Evolutionary conservation across 2,329 filamentous ascomycete species (phyloP), one percentile per base, ranked within the genome.

Genomic region (Trichothecium roseum): DNA sequence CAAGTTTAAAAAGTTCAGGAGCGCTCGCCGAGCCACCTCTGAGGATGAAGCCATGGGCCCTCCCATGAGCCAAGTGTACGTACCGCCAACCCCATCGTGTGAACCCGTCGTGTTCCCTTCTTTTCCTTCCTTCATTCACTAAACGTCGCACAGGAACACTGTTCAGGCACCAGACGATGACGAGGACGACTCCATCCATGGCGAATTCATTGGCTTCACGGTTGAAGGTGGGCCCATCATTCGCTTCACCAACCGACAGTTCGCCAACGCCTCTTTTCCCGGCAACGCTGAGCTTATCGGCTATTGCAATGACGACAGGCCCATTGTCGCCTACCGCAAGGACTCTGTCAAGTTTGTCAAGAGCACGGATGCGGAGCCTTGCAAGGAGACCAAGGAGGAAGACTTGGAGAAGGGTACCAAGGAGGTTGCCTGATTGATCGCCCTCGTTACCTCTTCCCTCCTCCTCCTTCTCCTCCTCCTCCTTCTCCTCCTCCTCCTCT

Each of bases 211-310:
- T 30, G 65, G 65, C 28, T 63, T 65, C 43, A 64, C 63, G 2
- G 50, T 64, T 8, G 55, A 62, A 4, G 65, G 65, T 12, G 61
- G 60, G 3, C 64, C 64, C 3, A 68, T 69, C 34, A 45, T 69
- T n/a, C 57, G 58, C 14, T 64, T 68, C 38, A 51, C 45, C 26
- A 48, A 58, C n/a, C 32, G 36, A 46, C 59, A 1, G 44, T 55
- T 5, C 52, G 53, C 7, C 44, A 50, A 35, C 27, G 15, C 14
- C 16, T 42, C 45, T 9, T 36, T 62, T 2, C 50, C 53, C 3
- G 42, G 53, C 6, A 49, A 55, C 14, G 54, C 55, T 13, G 48
- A 57, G 28, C 40, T 67, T 2, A 37, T 68, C 4, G 62, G 63
- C 7, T 52, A 53, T 28, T 54, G 50, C 8, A 47, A 49, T 1